Percentiles rank a stretch among this genome's conserved stretches.
These are phyloP conservation scores for Silene coronaria DNA, from an alignment of 179 eudicot species.

Conservation along the genomic window DNA sequence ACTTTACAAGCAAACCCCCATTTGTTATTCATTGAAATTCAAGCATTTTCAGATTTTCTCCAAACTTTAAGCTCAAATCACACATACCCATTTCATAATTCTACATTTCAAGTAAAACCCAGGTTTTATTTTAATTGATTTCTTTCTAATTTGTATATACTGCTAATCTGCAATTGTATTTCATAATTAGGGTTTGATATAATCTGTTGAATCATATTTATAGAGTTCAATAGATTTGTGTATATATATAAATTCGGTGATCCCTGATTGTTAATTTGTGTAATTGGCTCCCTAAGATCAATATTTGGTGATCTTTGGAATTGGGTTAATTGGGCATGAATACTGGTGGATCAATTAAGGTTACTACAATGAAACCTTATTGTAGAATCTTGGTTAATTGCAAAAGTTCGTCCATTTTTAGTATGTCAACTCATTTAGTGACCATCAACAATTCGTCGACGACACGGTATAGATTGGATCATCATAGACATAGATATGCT, in stretches of 20 bases:
- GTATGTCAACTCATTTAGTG: conserved; percentile 10
- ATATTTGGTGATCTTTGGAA: background rate
- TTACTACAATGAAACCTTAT: conserved; percentile 28
- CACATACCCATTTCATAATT: background rate
- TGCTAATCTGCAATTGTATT: background rate
- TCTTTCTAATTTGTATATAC: conserved; percentile 5
- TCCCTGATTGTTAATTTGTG: conserved; percentile 5
- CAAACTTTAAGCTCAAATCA: background rate
- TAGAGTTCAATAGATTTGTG: conserved; percentile 14
- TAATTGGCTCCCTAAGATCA: conserved; percentile 2
- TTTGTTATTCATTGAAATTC: background rate
- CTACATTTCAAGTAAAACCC: background rate
- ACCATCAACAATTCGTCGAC: conserved; percentile 10
- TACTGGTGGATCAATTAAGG: conserved; percentile 23
- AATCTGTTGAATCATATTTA: conserved; percentile 28
- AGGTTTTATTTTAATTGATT: conserved; percentile 1
- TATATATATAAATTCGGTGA: conserved; percentile 8
- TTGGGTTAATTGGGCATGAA: conserved; percentile 18
- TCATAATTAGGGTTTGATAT: conserved; percentile 6
- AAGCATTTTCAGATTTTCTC: conserved; percentile 4
- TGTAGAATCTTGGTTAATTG: conserved; percentile 26
- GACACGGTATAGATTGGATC: background rate
- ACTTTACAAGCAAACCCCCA: background rate
- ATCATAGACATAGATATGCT: conserved; percentile 13
- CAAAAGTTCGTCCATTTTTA: conserved; percentile 19